Base-by-base conservation (phyloP, 163 green algal species). In the Scenedesmus sp. region DNA sequence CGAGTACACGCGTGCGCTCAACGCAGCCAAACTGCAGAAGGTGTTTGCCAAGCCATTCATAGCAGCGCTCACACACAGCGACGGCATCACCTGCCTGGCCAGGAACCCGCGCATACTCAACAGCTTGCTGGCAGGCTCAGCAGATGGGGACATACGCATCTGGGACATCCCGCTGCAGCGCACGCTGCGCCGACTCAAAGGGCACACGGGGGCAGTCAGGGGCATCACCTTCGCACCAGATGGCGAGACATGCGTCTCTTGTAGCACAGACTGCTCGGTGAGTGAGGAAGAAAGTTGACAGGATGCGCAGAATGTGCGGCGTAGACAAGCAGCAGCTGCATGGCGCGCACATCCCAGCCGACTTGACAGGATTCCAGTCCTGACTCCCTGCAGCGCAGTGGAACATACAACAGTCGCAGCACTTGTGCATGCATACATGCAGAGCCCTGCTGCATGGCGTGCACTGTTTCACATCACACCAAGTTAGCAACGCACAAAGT, bases 21-120 rank as follows among this genome's bases (percentile, higher is more conserved):
- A 98, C 59, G 96, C 97, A 70, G 97, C 95, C 70, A 97, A 97
- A 94, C 86, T 98, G 0, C 94, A 98, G 40, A 93, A 97, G 44
- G 93, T 99, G 7, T 99, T 99, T 93, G 98, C 98, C 24, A 99
- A 99, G 93, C 98, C 98, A 0, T 99, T 99, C 91, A 43, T 99
- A 33, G 95, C 95, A 2, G 95, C 98, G 3, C 94, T 99, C 9
- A 89, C 95, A 1, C 98, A 99, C 93, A 94, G 96, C 51, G 98
- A 99, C 85, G 97, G 96, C 83, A 95, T 99, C 35, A 98, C 96
- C 10, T 97, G 94, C 83, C 93, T 99, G 26, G 96, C 96, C 16
- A 94, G 96, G 46, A 99, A 97, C 91, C 97, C 97, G 0, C 90
- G 89, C 51, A 87, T 94, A 18, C 93, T 99, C 53, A 98, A 98